Evolutionary conservation across 352 stramenopile genomes (phyloP), one percentile per base, ranked within the genome.

Genomic region (Saprolegnia parasitica): DNA sequence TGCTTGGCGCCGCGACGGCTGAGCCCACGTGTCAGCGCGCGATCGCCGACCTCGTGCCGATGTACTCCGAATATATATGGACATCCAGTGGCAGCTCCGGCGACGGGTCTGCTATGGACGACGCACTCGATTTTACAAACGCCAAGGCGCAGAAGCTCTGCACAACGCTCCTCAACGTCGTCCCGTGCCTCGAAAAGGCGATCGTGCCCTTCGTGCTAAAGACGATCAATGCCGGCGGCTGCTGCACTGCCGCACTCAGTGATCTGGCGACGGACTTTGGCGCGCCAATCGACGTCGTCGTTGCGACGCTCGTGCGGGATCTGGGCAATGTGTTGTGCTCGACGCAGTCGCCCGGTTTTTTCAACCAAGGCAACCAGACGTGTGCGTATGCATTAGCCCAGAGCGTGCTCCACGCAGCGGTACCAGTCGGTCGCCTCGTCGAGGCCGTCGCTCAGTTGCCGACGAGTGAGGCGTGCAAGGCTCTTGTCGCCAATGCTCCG

Each of bases 161-260:
- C 29, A 45, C 1, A 35, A 15, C 24, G 32, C 26, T 62, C 26
- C 5, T 40, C 21, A 24, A 62, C 35, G 32, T 62, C 29, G 18
- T 62, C 35, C 55, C 55, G 26, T 62, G 55, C 29, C 23, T 62
- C 29, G 55, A 62, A 39, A 15, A 24, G 9, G 55, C 55, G 6
- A 18, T 62, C 11, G 4, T 62, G 26, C 55, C 55, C 10, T 45
- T 24, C n/a, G 10, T 45, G 0, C 26, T 62, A 5, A 15, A n/a
- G 10, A n/a, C 35, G 20, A 15, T 62, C 29, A 45, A 39, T 5
- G 23, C 26, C n/a, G n/a, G 13, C 18, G 20, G 20, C 35, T 62
- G 55, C 35, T 62, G 55, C 55, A n/a, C 26, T 5, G 11, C n/a
- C 0, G 55, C 32, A 24, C 29, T 62, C 23, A 45, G 5, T n/a